A percentile compares a stretch with the other conserved stretches of the same genome.
Evolutionary conservation across 176 grass and related monocot species (phyloP).

Genomic region (Hsuehochloa calcarea): DNA sequence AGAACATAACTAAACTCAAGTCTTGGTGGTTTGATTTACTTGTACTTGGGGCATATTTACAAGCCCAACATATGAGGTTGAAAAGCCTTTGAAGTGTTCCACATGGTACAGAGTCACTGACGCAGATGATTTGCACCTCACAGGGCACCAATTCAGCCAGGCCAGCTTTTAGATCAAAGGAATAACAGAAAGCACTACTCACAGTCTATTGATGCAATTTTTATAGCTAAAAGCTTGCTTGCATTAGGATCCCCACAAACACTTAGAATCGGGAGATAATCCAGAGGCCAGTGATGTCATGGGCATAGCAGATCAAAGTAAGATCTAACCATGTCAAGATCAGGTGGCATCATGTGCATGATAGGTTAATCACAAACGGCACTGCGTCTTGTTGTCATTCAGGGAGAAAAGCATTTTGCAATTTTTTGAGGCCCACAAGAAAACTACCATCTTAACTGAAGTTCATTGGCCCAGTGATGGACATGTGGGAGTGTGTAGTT

Average conservation of each 20-base stretch:
- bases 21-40: neutral
- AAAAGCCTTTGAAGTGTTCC: neutral
- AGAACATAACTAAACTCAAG: neutral
- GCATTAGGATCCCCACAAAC: neutral
- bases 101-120: neutral
- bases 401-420: neutral
- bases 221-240: slow-evolving; percentile 11
- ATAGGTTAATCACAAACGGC: neutral
- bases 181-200: neutral
- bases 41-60: neutral
- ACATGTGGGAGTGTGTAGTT: neutral
- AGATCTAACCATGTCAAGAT: slow-evolving; percentile 5
- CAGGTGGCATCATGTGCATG: neutral
- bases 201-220: neutral
- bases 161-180: slow-evolving; percentile 13
- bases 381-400: neutral
- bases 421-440: neutral
- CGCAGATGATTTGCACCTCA: slow-evolving; percentile 29
- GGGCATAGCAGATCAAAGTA: neutral
- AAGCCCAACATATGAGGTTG: neutral
- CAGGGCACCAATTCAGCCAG: slow-evolving; percentile 9
- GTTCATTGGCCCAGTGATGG: neutral
- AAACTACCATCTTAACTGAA: neutral
- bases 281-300: neutral
- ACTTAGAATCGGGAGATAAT: neutral